Base-by-base conservation (phyloP, 805 yeast species). In the Saccharomycopsis sp. region DNA sequence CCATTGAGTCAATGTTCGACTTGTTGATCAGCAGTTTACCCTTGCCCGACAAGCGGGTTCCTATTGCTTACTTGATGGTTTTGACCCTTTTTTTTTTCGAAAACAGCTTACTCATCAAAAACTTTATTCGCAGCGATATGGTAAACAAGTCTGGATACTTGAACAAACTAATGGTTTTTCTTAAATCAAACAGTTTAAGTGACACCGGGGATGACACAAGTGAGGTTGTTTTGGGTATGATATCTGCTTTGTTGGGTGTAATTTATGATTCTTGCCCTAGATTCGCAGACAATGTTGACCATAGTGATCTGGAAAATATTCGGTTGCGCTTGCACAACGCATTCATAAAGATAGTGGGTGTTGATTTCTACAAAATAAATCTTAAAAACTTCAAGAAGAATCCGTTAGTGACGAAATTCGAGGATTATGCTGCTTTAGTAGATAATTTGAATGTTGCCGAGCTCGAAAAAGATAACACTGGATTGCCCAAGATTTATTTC, bases 401-500 rank as follows among this genome's bases (percentile, higher is more conserved):
- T 43, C 56, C 71, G 0, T 52, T 61, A 5, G 75, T 86, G 52
- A 66, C 71, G 7, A 69, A 73, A 41, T 80, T 73, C 48, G 75
- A 70, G n/a, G 69, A 67, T 3, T 68, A 68, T 1, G 62, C 64
- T 17, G 62, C 73, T 20, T 57, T 73, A 18, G 73, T 78, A 2
- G 65, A 66, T 3, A 69, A 34, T n/a, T 40, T 30, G 17, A 17
- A 34, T 9, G 15, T 32, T 19, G 34, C 16, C 18, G 41, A 39
- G 12, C 15, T 42, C 30, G 47, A 46, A 22, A 40, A 72, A 48
- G 95, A 86, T 55, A 79, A 76, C 2, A 77, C 94, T 1, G 98
- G 98, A 1, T 68, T 89, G 31, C 98, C 97, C 0, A 74, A 76
- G 43, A 81, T 89, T 1, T 86, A 71, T 52, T 80, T 92, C 53